phyloP scores from a whole-genome alignment of 192 early-diverging fungal genomes.

The Coemansia sp. region DNA sequence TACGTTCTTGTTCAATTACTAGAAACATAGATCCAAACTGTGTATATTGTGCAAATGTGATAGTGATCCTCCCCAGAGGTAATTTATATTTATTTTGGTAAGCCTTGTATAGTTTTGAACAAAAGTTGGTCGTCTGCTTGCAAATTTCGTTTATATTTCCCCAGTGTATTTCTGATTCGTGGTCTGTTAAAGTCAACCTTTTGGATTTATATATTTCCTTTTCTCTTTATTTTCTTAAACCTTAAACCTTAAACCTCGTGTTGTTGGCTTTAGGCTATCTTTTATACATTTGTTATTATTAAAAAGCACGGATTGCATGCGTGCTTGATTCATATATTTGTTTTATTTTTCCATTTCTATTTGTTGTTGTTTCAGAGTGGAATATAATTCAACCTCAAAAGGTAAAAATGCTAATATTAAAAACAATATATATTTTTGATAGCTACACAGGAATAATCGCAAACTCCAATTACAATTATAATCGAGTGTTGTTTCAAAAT shows the following conservation, averaged over 20 bases:
- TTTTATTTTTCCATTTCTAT: constrained; percentile 6
- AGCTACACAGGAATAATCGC: neutral
- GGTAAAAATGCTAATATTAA: neutral
- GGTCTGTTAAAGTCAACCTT: neutral
- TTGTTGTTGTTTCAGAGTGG: neutral
- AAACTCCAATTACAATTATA: no score
- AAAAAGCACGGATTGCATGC: neutral
- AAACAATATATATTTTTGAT: neutral
- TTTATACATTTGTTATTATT: neutral
- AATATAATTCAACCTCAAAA: neutral
- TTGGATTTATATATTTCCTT: neutral
- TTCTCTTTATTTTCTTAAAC: neutral
- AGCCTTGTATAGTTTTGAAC: neutral
- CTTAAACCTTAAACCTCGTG: neutral
- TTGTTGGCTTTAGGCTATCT: neutral
- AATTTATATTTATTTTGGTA: neutral
- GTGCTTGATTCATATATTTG: neutral
- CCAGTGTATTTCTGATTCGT: neutral
- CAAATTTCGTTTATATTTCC: neutral
- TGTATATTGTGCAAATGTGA: neutral
- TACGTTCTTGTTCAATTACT: neutral
- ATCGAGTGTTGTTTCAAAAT: neutral
- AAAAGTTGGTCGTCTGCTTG: neutral
- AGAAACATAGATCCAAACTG: neutral
- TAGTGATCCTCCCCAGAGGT: neutral